Evolutionary conservation across 2,329 filamentous ascomycete genomes (phyloP), one percentile per base, ranked within the genome.

Genomic region (Apiospora rasikravindrae): DNA sequence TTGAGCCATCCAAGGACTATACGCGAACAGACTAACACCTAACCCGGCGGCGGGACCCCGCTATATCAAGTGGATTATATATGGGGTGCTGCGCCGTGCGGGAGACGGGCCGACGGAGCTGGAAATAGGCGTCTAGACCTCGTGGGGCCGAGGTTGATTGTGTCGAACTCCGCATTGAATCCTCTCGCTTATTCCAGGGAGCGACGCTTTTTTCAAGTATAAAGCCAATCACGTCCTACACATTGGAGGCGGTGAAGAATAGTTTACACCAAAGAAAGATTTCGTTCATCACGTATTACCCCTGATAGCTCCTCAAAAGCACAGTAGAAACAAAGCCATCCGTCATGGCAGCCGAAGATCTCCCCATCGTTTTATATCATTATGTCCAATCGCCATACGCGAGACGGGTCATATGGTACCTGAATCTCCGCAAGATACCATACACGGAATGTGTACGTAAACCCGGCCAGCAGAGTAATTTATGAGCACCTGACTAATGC

Each of bases 311-410:
- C 57, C 19, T 11, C n/a, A 11, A 13, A n/a, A 40, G 57, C 10
- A 64, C 4, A 14, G 19, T 2, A 45, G 66, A 68, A 68, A 6
- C 14, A 44, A 19, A 68, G 19, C 42, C 24, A 22, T 29, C 26
- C 26, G 57, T 29, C 44, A 74, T 74, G 73, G 53, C 72, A 16
- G 26, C 71, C 19, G 33, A 71, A 70, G 73, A 78, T 68, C 70
- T 78, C 70, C 80, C 81, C n/a, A 86, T 92, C 26, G 83, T 93
- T 10, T 77, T 94, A 1, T 93, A 91, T 79, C 90, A 93, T 80
- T 94, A 94, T 79, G 79, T 84, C 0, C 86, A 84, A 77, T 93
- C 91, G 14, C 91, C 91, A 0, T 93, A 89, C 77, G 91, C 90
- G 10, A 86, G 86, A 71, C 84, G 91, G 73, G 81, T 94, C 40